Percentiles rank a stretch among this genome's conserved stretches.
Evolutionary conservation across 2,329 filamentous ascomycete genomes (phyloP).

Genomic region (Golovinomyces cichoracearum): DNA sequence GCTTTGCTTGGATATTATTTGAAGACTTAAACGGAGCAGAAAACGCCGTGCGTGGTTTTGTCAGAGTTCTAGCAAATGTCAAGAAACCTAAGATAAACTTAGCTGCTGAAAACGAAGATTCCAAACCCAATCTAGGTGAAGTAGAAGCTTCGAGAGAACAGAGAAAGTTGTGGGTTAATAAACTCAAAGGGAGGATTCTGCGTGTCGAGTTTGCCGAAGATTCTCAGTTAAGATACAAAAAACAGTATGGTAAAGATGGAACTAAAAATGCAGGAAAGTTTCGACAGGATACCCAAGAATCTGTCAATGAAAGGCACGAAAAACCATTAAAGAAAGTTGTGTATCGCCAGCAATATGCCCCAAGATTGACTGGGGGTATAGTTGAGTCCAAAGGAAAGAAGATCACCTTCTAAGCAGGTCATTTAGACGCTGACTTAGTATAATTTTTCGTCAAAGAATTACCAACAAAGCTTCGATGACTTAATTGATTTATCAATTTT

Average conservation of each 20-base stretch:
- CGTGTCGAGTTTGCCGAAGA: slow-evolving; percentile 90
- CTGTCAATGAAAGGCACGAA: slow-evolving; percentile 9
- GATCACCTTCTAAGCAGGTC: slow-evolving; percentile 44
- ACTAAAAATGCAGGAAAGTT: slow-evolving; percentile 15
- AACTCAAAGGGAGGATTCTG: slow-evolving; percentile 51
- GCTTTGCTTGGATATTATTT: slow-evolving; percentile 87
- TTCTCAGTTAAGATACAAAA: slow-evolving; percentile 68
- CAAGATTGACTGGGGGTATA: slow-evolving; percentile 52
- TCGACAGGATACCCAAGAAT: slow-evolving; percentile 6
- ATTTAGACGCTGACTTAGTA: too few relatives aligned
- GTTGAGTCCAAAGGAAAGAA: slow-evolving; percentile 59
- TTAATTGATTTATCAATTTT: too few relatives aligned
- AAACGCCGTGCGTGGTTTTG: slow-evolving; percentile 55
- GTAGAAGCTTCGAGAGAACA: slow-evolving; percentile 33
- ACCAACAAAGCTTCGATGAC: too few relatives aligned
- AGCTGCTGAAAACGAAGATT: slow-evolving; percentile 13
- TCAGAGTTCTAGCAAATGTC: slow-evolving; percentile 32
- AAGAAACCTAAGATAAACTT: slow-evolving; percentile 12
- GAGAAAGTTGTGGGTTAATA: slow-evolving; percentile 64
- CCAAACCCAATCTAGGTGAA: slow-evolving; percentile 19
- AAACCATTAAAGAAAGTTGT: slow-evolving; percentile 18
- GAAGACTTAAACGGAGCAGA: slow-evolving; percentile 49
- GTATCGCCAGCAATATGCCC: slow-evolving; percentile 21
- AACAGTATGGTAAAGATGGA: slow-evolving; percentile 60
- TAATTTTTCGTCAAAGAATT: too few relatives aligned